These are phyloP conservation scores for Cladochytrium tenue DNA, from an alignment of 371 early-diverging fungal species.

Conservation along the genomic window DNA sequence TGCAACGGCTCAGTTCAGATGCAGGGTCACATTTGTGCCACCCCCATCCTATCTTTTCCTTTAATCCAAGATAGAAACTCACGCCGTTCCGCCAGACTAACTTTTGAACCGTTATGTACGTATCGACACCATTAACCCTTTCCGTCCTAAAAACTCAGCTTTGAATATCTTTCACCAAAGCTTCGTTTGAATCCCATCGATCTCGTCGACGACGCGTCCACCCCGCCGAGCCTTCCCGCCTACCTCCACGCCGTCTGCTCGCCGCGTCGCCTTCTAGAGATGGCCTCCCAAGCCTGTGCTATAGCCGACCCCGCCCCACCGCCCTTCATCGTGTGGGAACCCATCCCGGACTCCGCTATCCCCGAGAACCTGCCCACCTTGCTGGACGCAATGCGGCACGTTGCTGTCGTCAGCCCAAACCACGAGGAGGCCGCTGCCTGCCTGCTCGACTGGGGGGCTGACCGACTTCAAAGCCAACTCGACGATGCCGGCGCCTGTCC, in stretches of 20 bases:
- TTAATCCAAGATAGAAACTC: too few relatives aligned
- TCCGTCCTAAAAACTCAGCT: too few relatives aligned
- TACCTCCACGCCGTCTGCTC: not conserved
- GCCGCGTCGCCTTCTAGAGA: not conserved
- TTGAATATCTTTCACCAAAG: not conserved
- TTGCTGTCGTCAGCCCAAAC: not conserved
- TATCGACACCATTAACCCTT: too few relatives aligned
- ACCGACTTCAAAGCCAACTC: not conserved
- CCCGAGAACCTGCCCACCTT: not conserved
- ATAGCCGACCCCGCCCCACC: not conserved
- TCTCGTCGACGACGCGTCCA: not conserved
- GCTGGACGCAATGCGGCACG: not conserved
- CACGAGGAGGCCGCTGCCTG: not conserved
- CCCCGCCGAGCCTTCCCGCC: not conserved
- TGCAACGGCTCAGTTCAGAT: too few relatives aligned
- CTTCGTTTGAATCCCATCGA: not conserved
- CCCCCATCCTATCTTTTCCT: too few relatives aligned
- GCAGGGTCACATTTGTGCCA: too few relatives aligned
- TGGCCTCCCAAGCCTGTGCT: not conserved
- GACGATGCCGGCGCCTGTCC: not conserved
- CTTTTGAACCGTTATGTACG: too few relatives aligned
- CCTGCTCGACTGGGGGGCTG: not conserved
- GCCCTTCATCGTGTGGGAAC: not conserved
- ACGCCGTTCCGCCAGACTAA: too few relatives aligned
- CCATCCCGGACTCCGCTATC: not conserved